Percentiles rank a stretch among this genome's conserved stretches.
phyloP scores from a whole-genome alignment of 2,329 filamentous ascomycete species.

The Colletotrichum higginsianum region DNA sequence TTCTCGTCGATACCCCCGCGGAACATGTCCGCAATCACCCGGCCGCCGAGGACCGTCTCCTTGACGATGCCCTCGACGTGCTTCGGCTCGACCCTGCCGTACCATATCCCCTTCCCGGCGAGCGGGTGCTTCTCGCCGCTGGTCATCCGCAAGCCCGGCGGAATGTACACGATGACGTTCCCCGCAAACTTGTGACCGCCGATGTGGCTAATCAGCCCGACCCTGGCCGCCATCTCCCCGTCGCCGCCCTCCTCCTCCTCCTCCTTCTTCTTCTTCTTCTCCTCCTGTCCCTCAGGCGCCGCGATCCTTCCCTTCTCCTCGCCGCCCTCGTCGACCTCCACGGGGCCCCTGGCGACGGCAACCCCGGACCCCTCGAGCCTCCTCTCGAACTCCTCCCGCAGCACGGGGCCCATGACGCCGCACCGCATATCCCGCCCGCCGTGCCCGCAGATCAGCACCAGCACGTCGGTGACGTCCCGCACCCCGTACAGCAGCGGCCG shows the following conservation, averaged over 20 bases:
- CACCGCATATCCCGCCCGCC: slow-evolving; percentile 86
- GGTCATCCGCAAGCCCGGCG: slow-evolving; percentile 63
- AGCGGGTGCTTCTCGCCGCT: slow-evolving; percentile 68
- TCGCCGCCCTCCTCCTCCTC: slow-evolving; percentile 26
- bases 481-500: slow-evolving; percentile 69
- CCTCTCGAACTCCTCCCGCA: slow-evolving; percentile 78
- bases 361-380: slow-evolving; percentile 68
- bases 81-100: slow-evolving; percentile 81
- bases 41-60: slow-evolving; percentile 78
- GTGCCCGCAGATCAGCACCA: slow-evolving; percentile 93
- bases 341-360: slow-evolving; percentile 62
- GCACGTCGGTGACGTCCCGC: slow-evolving; percentile 74
- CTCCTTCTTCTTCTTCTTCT: not conserved
- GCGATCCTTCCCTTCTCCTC: slow-evolving; percentile 26
- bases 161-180: slow-evolving; percentile 86
- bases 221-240: slow-evolving; percentile 63
- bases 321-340: slow-evolving; percentile 52
- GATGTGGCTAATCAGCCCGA: slow-evolving; percentile 83
- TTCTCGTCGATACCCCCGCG: slow-evolving; percentile 76
- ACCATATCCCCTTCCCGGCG: slow-evolving; percentile 84
- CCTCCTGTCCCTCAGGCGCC: slow-evolving; percentile 39
- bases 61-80: slow-evolving; percentile 83
- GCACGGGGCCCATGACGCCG: slow-evolving; percentile 82
- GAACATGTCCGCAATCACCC: slow-evolving; percentile 79
- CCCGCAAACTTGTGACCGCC: slow-evolving; percentile 90